Evolutionary conservation across 495 filamentous ascomycete species (phyloP).

Genomic region (Thozetella sp.): DNA sequence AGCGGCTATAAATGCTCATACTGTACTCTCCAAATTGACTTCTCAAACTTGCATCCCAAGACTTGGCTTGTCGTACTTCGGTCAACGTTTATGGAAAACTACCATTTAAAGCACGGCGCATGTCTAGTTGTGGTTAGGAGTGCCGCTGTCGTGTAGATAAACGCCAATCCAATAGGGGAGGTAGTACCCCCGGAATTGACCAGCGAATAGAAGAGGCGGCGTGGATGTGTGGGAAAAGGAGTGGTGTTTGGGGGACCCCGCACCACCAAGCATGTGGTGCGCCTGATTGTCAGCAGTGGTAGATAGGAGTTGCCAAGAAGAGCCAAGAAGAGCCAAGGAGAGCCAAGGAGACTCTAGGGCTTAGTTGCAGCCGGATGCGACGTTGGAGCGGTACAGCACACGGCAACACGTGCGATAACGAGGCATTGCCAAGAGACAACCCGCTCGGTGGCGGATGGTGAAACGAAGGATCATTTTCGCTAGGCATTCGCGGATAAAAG

Average conservation of each 20-base stretch:
- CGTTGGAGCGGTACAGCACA: not conserved
- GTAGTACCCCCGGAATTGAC: not conserved
- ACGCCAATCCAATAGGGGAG: not conserved
- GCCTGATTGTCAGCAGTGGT: not conserved
- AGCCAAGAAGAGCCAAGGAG: too few relatives aligned
- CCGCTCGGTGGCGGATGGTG: too few relatives aligned
- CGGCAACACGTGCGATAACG: not conserved
- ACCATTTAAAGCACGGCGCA: not conserved
- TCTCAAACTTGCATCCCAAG: too few relatives aligned
- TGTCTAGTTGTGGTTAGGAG: not conserved
- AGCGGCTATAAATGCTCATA: not conserved
- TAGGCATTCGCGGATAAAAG: too few relatives aligned
- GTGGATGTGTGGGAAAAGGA: not conserved
- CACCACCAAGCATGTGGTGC: not conserved
- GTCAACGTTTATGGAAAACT: not conserved
- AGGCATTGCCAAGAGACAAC: too few relatives aligned
- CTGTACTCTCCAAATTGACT: too few relatives aligned
- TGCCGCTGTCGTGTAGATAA: not conserved
- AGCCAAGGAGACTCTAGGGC: not conserved
- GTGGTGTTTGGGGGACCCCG: not conserved
- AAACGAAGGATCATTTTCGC: too few relatives aligned
- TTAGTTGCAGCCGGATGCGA: constrained; percentile 1
- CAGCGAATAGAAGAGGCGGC: not conserved
- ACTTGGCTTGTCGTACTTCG: not conserved
- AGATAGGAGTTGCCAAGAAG: too few relatives aligned